Evolutionary conservation across 2,329 filamentous ascomycete species (phyloP).

Genomic region (Ascosphaera aggregata): DNA sequence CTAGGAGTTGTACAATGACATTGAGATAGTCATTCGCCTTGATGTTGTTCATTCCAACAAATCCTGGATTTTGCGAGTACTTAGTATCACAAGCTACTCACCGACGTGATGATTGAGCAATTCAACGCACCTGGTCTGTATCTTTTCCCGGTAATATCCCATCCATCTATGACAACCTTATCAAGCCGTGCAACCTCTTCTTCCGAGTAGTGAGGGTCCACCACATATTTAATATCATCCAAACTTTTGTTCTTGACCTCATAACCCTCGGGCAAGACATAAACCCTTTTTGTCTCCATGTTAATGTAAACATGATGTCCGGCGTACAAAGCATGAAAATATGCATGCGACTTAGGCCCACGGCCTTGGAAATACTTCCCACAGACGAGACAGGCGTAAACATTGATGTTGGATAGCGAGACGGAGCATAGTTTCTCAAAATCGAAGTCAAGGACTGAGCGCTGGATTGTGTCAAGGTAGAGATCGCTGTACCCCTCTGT

Average conservation of each 20-base stretch:
- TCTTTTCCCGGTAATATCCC: conserved; percentile 59
- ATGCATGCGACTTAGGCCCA: conserved; percentile 83
- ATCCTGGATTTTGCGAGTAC: too few relatives aligned
- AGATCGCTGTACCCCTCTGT: conserved; percentile 81
- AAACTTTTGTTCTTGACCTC: conserved; percentile 86
- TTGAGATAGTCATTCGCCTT: conserved; percentile 99
- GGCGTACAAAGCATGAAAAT: conserved; percentile 89
- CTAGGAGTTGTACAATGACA: conserved; percentile 73
- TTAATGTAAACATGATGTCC: conserved; percentile 97
- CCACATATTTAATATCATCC: conserved; percentile 96
- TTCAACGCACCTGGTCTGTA: conserved; percentile 60
- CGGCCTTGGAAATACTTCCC: conserved; percentile 95
- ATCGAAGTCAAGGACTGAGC: conserved; percentile 84
- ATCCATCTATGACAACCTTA: conserved; percentile 32
- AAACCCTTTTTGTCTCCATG: conserved; percentile 39
- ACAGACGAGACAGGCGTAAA: conserved; percentile 92
- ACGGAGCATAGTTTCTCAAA: conserved; percentile 97
- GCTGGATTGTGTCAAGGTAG: conserved; percentile 92
- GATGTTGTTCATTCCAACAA: conserved; percentile 99
- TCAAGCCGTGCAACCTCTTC: conserved; percentile 64
- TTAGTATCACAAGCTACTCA: too few relatives aligned
- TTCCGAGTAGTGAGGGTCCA: conserved; percentile 66
- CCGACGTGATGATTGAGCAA: too few relatives aligned
- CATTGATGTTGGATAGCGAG: conserved; percentile 92
- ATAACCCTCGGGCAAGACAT: conserved; percentile 67